phyloP scores from a whole-genome alignment of 306 rosid genomes.

The Dryas octopetala region DNA sequence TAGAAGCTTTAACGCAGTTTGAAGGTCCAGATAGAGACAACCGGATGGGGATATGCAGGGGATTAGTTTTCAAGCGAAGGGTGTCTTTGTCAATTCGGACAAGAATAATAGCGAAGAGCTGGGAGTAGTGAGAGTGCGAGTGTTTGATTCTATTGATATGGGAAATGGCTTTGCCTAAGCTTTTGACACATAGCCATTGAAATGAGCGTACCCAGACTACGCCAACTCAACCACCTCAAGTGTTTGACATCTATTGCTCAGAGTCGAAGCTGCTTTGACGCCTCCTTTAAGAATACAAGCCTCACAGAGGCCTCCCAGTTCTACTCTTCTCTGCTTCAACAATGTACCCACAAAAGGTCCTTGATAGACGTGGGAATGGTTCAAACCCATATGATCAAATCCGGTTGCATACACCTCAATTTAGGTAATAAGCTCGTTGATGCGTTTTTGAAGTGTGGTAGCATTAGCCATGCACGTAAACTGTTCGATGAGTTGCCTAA shows the following conservation, averaged over 20 bases:
- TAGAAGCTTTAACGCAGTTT: too few species aligned
- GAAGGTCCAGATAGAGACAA: too few species aligned
- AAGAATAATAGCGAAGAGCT: too few species aligned
- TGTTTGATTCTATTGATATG: background rate
- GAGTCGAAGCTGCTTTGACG: slow-evolving; percentile 4
- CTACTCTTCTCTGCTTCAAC: slow-evolving; percentile 45
- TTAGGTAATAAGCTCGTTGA: slow-evolving; percentile 55
- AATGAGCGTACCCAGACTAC: background rate
- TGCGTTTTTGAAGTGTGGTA: slow-evolving; percentile 48
- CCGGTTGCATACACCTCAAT: slow-evolving; percentile 25
- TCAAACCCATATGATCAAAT: slow-evolving; percentile 47
- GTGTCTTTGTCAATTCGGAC: too few species aligned
- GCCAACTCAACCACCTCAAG: slow-evolving; percentile 11
- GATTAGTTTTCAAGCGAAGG: too few species aligned
- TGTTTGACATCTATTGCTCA: slow-evolving; percentile 8
- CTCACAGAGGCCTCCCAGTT: slow-evolving; percentile 23
- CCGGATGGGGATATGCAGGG: too few species aligned
- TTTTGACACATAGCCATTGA: background rate
- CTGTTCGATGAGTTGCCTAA: slow-evolving; percentile 58
- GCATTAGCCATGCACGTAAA: slow-evolving; percentile 48
- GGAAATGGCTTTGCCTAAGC: background rate
- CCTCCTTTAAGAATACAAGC: slow-evolving; percentile 15
- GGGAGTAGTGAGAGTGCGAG: background rate
- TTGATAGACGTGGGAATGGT: slow-evolving; percentile 31
- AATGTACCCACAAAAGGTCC: slow-evolving; percentile 39